Evolutionary conservation across 495 filamentous ascomycete species (phyloP).

Genomic region (Recurvomyces mirabilis): DNA sequence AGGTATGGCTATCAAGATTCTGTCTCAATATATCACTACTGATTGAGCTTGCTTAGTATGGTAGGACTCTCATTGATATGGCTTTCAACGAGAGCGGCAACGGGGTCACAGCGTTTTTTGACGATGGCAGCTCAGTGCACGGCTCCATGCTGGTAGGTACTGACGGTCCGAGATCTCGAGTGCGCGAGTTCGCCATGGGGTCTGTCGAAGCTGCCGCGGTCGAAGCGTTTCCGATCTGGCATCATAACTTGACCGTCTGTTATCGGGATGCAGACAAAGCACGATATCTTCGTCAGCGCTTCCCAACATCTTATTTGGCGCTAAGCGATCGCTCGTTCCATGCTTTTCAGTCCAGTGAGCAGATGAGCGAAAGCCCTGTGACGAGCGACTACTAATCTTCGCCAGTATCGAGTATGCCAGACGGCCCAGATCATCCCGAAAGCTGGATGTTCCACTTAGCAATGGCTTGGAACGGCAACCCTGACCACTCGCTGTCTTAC

Average conservation of each 20-base stretch:
- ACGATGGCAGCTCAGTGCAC: not conserved
- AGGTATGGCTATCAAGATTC: slow-evolving; percentile 1
- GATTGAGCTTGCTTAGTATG: slow-evolving; percentile 10
- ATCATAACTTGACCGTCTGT: slow-evolving; percentile 18
- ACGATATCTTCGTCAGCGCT: slow-evolving; percentile 16
- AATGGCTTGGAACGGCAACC: slow-evolving; percentile 28
- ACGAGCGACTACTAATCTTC: slow-evolving; percentile 4
- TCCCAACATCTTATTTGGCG: not conserved
- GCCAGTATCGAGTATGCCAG: slow-evolving; percentile 23
- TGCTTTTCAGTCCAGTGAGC: slow-evolving; percentile 1
- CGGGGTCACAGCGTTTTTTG: slow-evolving; percentile 8
- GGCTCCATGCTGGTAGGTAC: slow-evolving; percentile 18
- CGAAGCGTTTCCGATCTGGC: slow-evolving; percentile 5
- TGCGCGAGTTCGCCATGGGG: slow-evolving; percentile 20
- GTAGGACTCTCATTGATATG: slow-evolving; percentile 13
- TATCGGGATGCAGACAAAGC: slow-evolving; percentile 31
- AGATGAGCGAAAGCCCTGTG: no score
- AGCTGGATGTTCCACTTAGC: slow-evolving; percentile 32
- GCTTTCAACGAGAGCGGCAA: slow-evolving; percentile 17
- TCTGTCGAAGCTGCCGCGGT: slow-evolving; percentile 10
- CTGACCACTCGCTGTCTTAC: slow-evolving; percentile 13
- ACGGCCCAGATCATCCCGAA: slow-evolving; percentile 25
- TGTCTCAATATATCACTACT: not conserved
- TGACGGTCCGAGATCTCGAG: slow-evolving; percentile 21
- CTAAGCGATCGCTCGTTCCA: slow-evolving; percentile 1